Evolutionary conservation across 1,284 basidiomycete genomes (phyloP).

Genomic region (Erythrobasidium hasegawianum): DNA sequence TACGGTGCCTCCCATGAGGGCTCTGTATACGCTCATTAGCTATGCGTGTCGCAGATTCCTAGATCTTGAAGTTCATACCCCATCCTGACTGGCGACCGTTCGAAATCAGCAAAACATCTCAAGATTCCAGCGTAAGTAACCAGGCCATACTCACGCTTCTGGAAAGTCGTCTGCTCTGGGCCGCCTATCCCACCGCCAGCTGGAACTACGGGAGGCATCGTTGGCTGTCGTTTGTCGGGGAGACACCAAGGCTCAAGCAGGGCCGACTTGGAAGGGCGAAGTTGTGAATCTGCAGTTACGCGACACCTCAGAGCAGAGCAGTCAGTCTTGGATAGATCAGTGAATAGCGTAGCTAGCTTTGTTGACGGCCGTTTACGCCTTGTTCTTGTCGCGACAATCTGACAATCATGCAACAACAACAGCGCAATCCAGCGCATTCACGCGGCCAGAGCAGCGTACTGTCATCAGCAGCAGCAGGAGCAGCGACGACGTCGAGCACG

Average conservation of each 20-base stretch:
- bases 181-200: constrained; percentile 11
- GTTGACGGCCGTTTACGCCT: no score
- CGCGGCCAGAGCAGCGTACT: no score
- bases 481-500: neutral
- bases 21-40: neutral
- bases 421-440: no score
- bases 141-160: constrained; percentile 29
- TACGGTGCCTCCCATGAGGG: constrained; percentile 51
- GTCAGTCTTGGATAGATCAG: no score
- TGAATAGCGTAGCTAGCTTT: no score
- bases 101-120: neutral
- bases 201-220: constrained; percentile 4
- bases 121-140: neutral
- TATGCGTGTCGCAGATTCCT: neutral
- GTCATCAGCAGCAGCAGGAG: neutral
- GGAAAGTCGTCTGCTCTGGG: constrained; percentile 32
- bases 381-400: no score
- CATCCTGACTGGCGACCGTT: constrained; percentile 36
- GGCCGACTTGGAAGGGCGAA: neutral
- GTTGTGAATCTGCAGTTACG: no score
- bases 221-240: neutral
- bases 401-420: no score
- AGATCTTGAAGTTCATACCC: constrained; percentile 8
- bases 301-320: no score
- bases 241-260: neutral